phyloP scores from a whole-genome alignment of 257 asterid species.

The Capsicum rhomboideum region DNA sequence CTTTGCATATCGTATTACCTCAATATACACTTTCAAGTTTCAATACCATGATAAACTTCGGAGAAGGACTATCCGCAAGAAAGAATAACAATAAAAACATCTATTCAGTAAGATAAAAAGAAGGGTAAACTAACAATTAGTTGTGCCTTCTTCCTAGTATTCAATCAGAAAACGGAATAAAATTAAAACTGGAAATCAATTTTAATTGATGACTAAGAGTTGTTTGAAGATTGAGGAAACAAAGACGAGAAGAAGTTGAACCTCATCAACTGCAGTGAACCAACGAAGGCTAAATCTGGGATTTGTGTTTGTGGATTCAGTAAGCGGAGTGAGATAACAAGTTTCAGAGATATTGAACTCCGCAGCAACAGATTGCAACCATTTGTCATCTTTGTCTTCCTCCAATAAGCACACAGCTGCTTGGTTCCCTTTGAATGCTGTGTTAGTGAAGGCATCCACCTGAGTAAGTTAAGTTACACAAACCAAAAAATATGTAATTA shows the following conservation, averaged over 20 bases:
- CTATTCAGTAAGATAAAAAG: neutral
- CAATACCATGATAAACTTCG: neutral
- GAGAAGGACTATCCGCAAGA: neutral
- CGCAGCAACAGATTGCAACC: conserved; percentile 83
- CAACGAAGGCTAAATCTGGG: conserved; percentile 73
- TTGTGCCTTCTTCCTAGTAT: too few relatives aligned
- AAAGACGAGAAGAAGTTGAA: neutral
- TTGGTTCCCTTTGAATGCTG: conserved; percentile 90
- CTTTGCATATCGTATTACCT: too few relatives aligned
- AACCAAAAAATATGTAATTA: neutral
- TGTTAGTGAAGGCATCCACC: conserved; percentile 80
- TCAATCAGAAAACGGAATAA: too few relatives aligned
- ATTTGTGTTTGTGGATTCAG: neutral
- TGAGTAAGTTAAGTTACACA: conserved; percentile 16
- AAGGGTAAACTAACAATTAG: neutral
- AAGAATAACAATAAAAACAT: neutral
- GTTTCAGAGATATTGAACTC: conserved; percentile 81
- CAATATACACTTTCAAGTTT: neutral
- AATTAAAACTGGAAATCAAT: too few relatives aligned
- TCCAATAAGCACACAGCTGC: conserved; percentile 85
- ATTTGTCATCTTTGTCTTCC: conserved; percentile 58
- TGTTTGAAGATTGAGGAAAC: neutral
- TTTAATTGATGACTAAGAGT: neutral
- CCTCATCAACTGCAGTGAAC: conserved; percentile 95
- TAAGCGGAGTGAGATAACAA: conserved; percentile 46